Percentiles rank a stretch among this genome's conserved stretches.
These are phyloP conservation scores for Fusarium robinianum DNA, from an alignment of 2,329 filamentous ascomycete genomes.

Conservation along the genomic window DNA sequence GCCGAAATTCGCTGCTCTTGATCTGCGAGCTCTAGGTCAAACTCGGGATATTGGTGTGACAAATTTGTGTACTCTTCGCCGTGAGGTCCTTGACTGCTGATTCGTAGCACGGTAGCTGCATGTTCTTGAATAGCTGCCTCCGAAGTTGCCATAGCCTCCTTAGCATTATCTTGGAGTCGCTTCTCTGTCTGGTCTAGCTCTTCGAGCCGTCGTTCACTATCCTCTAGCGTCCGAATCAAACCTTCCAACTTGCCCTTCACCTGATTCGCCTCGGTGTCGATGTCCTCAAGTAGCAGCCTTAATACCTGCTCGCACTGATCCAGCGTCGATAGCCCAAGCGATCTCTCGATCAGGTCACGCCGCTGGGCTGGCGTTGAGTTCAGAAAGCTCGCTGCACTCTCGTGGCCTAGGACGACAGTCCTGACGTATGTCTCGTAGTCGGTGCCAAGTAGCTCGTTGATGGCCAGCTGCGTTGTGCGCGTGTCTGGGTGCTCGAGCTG, in stretches of 20 bases:
- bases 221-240: neutral
- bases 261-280: neutral
- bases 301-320: slow-evolving; percentile 15
- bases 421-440: slow-evolving; percentile 24
- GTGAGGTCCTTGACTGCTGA: neutral
- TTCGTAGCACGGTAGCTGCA: neutral
- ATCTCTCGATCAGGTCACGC: slow-evolving; percentile 22
- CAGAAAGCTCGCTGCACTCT: slow-evolving; percentile 27
- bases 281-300: slow-evolving; percentile 9
- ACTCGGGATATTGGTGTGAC: neutral
- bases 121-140: slow-evolving; percentile 1
- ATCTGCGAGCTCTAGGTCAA: neutral
- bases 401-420: slow-evolving; percentile 25
- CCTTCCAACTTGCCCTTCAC: neutral
- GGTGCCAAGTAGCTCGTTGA: slow-evolving; percentile 26
- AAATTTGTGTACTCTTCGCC: neutral
- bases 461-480: slow-evolving; percentile 18
- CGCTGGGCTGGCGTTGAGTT: slow-evolving; percentile 14
- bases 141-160: slow-evolving; percentile 1
- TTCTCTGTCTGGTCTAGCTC: neutral
- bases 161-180: slow-evolving; percentile 1
- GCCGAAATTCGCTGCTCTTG: neutral
- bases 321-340: slow-evolving; percentile 25
- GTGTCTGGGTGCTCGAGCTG: slow-evolving; percentile 15
- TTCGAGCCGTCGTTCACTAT: neutral